Evolutionary conservation across 2,329 filamentous ascomycete genomes (phyloP).

Genomic region (Helotiales sp.): DNA sequence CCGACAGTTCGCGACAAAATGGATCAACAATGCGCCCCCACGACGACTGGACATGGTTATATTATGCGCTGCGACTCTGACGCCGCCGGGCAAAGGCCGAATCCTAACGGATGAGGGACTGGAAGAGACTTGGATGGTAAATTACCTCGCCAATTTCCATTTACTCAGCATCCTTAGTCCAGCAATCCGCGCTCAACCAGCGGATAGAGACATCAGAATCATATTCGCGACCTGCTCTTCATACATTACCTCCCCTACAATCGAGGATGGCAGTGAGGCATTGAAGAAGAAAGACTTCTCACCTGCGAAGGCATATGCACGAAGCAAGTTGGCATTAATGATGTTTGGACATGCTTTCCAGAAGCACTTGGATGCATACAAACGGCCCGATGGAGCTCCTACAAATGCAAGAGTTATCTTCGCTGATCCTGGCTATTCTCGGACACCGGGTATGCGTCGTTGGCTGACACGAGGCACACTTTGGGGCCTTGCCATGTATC

Average conservation of each 20-base stretch:
- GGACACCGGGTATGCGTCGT: slow-evolving; percentile 83
- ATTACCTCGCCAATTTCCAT: slow-evolving; percentile 95
- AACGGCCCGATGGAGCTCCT: slow-evolving; percentile 78
- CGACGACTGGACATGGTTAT: slow-evolving; percentile 88
- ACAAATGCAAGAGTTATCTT: slow-evolving; percentile 82
- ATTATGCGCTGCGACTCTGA: slow-evolving; percentile 78
- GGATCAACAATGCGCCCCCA: slow-evolving; percentile 94
- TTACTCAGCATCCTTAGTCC: slow-evolving; percentile 88
- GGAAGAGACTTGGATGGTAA: slow-evolving; percentile 90
- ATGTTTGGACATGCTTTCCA: slow-evolving; percentile 89
- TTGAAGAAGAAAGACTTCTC: slow-evolving; percentile 53
- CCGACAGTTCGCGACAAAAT: slow-evolving; percentile 90
- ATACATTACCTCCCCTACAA: slow-evolving; percentile 76
- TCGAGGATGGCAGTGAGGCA: slow-evolving; percentile 50
- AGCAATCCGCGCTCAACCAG: slow-evolving; percentile 84
- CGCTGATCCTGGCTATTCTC: slow-evolving; percentile 80
- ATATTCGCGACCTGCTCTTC: slow-evolving; percentile 84
- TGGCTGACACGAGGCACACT: slow-evolving; percentile 87
- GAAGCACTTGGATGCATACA: slow-evolving; percentile 83
- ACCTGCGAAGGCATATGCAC: slow-evolving; percentile 58
- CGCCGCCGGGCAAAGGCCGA: slow-evolving; percentile 62
- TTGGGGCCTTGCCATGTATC: slow-evolving; percentile 74
- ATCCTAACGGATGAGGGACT: slow-evolving; percentile 73
- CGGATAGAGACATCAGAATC: slow-evolving; percentile 89
- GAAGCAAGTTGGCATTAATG: slow-evolving; percentile 78